Conservation (phyloP, 148 eudicot species). For the Chenopodium berlandieri region DNA sequence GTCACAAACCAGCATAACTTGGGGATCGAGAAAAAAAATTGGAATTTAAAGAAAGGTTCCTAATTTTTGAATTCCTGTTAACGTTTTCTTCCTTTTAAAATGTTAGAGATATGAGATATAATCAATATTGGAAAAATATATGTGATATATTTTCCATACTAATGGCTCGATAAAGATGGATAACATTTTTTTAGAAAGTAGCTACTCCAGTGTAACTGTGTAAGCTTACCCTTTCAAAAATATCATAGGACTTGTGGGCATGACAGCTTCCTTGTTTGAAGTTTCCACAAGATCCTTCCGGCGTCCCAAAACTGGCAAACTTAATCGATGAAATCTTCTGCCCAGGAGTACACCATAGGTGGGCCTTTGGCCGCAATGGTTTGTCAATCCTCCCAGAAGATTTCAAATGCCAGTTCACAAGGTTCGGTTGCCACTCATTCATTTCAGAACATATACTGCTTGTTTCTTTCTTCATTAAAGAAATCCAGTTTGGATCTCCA, state of each 20-base stretch:
- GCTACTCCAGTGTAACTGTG: background rate
- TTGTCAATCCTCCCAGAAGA: conserved; percentile 52
- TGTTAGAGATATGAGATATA: background rate
- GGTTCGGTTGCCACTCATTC: conserved; percentile 67
- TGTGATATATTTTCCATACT: no score
- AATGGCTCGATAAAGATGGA: background rate
- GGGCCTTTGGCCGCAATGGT: conserved; percentile 71
- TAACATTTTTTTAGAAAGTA: background rate
- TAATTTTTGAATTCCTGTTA: background rate
- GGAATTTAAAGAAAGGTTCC: background rate
- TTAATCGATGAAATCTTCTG: conserved; percentile 63
- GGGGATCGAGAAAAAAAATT: background rate
- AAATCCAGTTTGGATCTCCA: conserved; percentile 67
- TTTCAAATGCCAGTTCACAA: conserved; percentile 54
- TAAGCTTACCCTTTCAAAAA: conserved; percentile 59
- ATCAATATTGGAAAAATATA: no score
- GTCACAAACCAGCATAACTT: background rate
- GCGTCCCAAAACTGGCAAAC: conserved; percentile 88
- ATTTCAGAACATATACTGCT: conserved; percentile 61
- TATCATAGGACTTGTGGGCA: conserved; percentile 65
- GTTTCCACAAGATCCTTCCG: conserved; percentile 68
- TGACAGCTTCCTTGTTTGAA: conserved; percentile 72
- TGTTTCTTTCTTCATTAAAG: conserved; percentile 66
- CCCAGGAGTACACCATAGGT: conserved; percentile 63
- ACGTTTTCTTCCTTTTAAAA: background rate